A percentile compares a stretch with the other conserved stretches of the same genome.
Evolutionary conservation across 2,329 filamentous ascomycete genomes (phyloP).

Genomic region (Fusarium palustre): DNA sequence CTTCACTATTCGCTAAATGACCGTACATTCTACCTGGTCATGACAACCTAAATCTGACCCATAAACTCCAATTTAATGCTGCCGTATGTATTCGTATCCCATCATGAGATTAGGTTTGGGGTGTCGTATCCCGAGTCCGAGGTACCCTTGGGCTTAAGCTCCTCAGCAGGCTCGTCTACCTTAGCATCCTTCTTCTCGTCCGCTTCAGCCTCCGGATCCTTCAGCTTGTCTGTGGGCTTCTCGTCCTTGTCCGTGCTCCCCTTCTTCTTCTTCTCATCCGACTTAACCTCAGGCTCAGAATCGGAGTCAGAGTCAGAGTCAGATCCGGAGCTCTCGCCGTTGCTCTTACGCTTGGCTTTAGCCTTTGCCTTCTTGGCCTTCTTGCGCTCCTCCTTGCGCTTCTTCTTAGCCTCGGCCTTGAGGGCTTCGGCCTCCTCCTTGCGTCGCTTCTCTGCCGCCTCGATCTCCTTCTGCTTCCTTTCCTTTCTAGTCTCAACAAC

Average conservation of each 20-base stretch:
- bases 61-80: constrained; percentile 25
- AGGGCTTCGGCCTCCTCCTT: constrained; percentile 52
- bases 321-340: constrained; percentile 40
- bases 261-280: constrained; percentile 36
- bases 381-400: constrained; percentile 45
- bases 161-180: constrained; percentile 3
- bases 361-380: constrained; percentile 43
- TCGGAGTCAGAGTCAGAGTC: constrained; percentile 29
- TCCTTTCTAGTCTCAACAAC: constrained; percentile 62
- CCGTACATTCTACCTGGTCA: neutral
- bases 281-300: constrained; percentile 37
- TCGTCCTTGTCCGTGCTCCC: constrained; percentile 20
- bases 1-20: neutral
- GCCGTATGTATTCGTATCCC: constrained; percentile 13
- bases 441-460: constrained; percentile 57
- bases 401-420: constrained; percentile 48
- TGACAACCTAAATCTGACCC: neutral
- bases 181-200: constrained; percentile 27
- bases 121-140: constrained; percentile 53
- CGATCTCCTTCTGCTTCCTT: constrained; percentile 59
- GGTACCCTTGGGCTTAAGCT: constrained; percentile 45
- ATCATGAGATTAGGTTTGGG: constrained; percentile 38
- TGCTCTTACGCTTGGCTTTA: constrained; percentile 41
- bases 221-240: constrained; percentile 1
- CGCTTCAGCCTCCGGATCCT: neutral